These are phyloP conservation scores for Beauveria pseudobassiana DNA, from an alignment of 2,329 filamentous ascomycete species.

Conservation along the genomic window DNA sequence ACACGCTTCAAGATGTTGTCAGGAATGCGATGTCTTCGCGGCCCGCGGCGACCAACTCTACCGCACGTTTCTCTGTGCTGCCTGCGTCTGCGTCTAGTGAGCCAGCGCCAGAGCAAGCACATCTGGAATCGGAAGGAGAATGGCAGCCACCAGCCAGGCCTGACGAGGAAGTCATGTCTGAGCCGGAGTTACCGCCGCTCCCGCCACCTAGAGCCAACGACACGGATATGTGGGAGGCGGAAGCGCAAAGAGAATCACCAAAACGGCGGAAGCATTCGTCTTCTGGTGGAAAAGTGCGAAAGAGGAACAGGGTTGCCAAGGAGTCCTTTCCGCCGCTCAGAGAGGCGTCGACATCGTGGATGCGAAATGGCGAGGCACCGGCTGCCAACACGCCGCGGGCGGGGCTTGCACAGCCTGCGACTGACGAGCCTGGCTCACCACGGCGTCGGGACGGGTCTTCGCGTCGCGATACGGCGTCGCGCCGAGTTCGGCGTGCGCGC, in stretches of 20 bases:
- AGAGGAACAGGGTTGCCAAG: too few relatives aligned
- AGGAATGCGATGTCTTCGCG: slow-evolving; percentile 6
- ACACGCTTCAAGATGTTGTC: slow-evolving; percentile 24
- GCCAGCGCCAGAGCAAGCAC: neutral
- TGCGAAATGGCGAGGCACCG: slow-evolving; percentile 10
- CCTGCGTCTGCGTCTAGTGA: neutral
- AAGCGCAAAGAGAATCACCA: slow-evolving; percentile 42
- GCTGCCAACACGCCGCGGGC: neutral
- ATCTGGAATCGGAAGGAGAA: neutral
- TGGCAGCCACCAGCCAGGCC: too few relatives aligned
- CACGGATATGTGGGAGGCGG: slow-evolving; percentile 50
- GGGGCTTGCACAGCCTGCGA: neutral
- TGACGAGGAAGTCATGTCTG: neutral
- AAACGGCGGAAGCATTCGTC: slow-evolving; percentile 22
- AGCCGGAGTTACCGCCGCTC: neutral
- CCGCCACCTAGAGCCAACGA: slow-evolving; percentile 27
- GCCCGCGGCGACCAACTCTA: neutral
- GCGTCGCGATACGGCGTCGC: too few relatives aligned
- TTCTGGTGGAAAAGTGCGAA: slow-evolving; percentile 16
- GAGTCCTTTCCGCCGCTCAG: too few relatives aligned
- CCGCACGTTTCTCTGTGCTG: neutral
- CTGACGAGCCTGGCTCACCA: slow-evolving; percentile 13
- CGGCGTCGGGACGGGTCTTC: too few relatives aligned
- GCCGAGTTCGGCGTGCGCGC: too few relatives aligned
- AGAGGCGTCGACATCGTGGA: slow-evolving; percentile 23